Evolutionary conservation across 2,329 filamentous ascomycete species (phyloP).

Genomic region (Aspergillus transmontanensis): DNA sequence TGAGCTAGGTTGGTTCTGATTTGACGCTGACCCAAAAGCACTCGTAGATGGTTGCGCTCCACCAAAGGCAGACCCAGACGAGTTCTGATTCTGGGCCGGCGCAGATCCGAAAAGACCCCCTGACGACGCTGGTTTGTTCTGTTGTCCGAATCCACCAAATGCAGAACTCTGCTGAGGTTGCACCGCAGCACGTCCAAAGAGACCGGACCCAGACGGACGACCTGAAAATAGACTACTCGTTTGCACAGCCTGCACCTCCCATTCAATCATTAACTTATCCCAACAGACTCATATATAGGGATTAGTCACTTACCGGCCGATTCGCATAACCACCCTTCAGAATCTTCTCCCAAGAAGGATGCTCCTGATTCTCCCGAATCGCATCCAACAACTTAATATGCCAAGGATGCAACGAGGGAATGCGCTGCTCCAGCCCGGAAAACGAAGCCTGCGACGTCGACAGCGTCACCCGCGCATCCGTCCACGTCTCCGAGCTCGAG

Average conservation of each 20-base stretch:
- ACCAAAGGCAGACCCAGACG: not conserved
- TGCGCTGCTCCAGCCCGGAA: constrained; percentile 56
- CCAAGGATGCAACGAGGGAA: constrained; percentile 61
- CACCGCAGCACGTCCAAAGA: not conserved
- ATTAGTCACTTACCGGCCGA: not conserved
- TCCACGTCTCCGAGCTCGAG: constrained; percentile 65
- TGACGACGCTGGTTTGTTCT: not conserved
- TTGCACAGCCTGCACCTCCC: not conserved
- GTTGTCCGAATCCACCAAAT: not conserved
- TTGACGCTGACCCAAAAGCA: not conserved
- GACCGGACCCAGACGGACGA: not conserved
- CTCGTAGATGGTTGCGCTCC: not conserved
- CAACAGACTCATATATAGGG: not conserved
- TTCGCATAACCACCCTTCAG: constrained; percentile 18
- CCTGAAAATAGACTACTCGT: not conserved
- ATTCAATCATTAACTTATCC: not conserved
- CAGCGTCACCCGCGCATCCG: constrained; percentile 60
- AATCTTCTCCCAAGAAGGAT: constrained; percentile 20
- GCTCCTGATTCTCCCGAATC: constrained; percentile 11
- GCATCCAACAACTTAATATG: constrained; percentile 51
- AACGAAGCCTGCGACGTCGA: constrained; percentile 66
- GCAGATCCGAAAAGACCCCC: not conserved
- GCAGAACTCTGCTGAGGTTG: not conserved
- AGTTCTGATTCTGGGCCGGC: not conserved
- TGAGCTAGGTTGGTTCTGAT: not conserved